phyloP scores from a whole-genome alignment of 768 basidiomycete species.

The Suillus brevipes region DNA sequence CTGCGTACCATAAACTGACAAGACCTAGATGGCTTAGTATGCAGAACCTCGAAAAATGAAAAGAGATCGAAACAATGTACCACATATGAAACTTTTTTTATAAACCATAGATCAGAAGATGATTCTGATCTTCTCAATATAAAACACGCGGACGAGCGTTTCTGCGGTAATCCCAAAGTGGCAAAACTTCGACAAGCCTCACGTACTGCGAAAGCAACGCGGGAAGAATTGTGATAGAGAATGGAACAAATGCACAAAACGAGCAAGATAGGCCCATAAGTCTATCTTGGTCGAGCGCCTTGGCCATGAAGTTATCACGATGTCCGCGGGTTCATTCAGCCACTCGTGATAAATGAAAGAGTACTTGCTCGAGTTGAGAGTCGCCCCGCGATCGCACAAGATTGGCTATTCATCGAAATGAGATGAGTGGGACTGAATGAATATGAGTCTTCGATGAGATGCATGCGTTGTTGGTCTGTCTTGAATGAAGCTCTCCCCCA shows the following conservation, averaged over 20 bases:
- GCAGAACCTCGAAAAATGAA: neutral
- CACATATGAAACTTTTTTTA: slow-evolving; percentile 1
- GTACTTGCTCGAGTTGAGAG: neutral
- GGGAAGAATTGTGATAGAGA: neutral
- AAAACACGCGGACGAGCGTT: neutral
- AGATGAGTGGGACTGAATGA: slow-evolving; percentile 3
- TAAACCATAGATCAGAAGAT: neutral
- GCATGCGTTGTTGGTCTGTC: slow-evolving; percentile 1
- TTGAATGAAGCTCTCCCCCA: slow-evolving; percentile 3
- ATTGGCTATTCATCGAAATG: neutral
- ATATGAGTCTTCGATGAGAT: slow-evolving; percentile 3
- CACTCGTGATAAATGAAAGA: neutral
- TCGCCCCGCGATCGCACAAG: neutral
- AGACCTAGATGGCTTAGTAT: neutral
- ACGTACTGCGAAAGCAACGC: slow-evolving; percentile 7
- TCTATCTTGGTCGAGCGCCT: neutral
- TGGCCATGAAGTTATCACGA: slow-evolving; percentile 4
- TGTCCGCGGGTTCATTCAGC: slow-evolving; percentile 5
- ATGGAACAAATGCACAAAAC: neutral
- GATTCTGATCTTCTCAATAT: slow-evolving; percentile 2
- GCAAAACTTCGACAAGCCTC: neutral
- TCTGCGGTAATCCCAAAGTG: slow-evolving; percentile 2
- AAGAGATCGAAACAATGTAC: neutral
- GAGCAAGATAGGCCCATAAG: slow-evolving; percentile 1
- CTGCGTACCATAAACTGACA: neutral